Conservation (phyloP, 176 grass and related monocot species). For the Olyra latifolia region DNA sequence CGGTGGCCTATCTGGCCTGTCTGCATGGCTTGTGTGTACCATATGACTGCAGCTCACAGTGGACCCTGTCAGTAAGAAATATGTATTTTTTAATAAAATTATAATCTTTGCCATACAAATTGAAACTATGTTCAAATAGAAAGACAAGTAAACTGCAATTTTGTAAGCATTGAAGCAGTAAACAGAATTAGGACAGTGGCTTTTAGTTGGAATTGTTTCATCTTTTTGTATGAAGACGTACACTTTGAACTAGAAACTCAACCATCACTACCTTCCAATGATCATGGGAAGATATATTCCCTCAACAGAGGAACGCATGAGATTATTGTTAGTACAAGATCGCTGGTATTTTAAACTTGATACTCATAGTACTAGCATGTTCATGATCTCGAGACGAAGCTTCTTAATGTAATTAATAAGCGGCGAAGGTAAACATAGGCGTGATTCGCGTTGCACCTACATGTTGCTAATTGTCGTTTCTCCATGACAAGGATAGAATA, state of each 20-base stretch:
- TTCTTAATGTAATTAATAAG: slow-evolving; percentile 7
- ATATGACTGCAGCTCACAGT: too few species aligned
- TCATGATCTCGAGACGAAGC: slow-evolving; percentile 5
- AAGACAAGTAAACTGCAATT: not conserved
- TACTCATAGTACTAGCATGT: not conserved
- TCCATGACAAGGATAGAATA: not conserved
- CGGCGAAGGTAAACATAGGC: not conserved
- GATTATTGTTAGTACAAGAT: slow-evolving; percentile 23
- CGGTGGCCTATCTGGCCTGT: too few species aligned
- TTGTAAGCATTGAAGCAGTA: not conserved
- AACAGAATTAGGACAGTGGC: not conserved
- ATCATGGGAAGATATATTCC: slow-evolving; percentile 24
- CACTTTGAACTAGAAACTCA: not conserved
- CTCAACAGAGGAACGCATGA: not conserved
- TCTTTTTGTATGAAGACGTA: not conserved
- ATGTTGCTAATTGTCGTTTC: not conserved
- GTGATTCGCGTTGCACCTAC: not conserved
- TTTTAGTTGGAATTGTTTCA: not conserved
- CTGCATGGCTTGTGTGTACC: too few species aligned
- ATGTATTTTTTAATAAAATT: too few species aligned
- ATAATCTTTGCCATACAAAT: too few species aligned
- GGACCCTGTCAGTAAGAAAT: too few species aligned
- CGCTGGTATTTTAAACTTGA: not conserved
- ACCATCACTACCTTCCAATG: slow-evolving; percentile 5
- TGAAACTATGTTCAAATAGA: not conserved